Base-by-base conservation (phyloP, 768 basidiomycete genomes). In the Xerocomus potaroensis region DNA sequence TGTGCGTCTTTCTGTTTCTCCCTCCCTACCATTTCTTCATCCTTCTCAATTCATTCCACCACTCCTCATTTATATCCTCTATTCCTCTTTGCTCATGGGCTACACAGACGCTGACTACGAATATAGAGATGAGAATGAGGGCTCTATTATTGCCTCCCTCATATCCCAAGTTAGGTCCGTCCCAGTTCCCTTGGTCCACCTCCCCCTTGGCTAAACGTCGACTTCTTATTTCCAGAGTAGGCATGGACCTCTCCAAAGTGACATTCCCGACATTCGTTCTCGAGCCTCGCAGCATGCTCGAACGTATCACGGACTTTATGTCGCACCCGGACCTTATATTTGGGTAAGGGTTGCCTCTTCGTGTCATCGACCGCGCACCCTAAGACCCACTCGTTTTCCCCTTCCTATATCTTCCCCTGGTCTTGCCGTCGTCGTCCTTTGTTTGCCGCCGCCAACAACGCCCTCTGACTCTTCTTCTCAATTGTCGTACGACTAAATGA, bases 251-350 rank as follows among this genome's bases (percentile, higher is more conserved):
- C 48, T 84, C 83, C 54, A 87, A 91, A 69, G 92, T 98, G 51
- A 92, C 91, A 14, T 88, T 92, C 66, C 91, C 91, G 31, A 87
- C 85, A 0, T 99, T 98, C 60, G 95, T 99, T 0, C 81, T 99
- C 48, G 95, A 99, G 70, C 96, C 96, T 5, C 75, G 96, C 61
- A 92, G 90, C 58, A 91, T 97, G 87, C 80, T 97, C 39, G 96
- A 99, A 72, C 83, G 96, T 55, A 95, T 99, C 59, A 98, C 96
- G 27, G 95, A 99, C 73, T 99, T 99, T 70, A 94, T 98, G 86
- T 87, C 92, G 47, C 96, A 98, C 69, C 93, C 96, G 24, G 94
- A 99, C 71, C 84, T 98, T 63, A 80, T 97, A 59, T 95, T 95
- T 70, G 90, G 91, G 91, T 82, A 68, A 68, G 87, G 74, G 53